phyloP scores from a whole-genome alignment of 2,329 filamentous ascomycete genomes.

The Fusarium sp. region DNA sequence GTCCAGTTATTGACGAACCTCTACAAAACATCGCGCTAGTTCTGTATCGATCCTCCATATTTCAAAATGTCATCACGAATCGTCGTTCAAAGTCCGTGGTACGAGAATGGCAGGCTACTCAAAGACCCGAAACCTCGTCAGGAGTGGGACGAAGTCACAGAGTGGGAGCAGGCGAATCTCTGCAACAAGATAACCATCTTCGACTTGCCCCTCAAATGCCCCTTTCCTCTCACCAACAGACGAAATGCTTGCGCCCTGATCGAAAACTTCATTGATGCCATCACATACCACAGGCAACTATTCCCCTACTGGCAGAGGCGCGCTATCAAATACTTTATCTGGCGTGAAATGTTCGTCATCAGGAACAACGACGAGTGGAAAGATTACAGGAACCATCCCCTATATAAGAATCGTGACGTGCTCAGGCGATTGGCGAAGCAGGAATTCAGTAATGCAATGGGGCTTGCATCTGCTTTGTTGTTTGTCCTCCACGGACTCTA shows the following conservation, averaged over 20 bases:
- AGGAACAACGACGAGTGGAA: not conserved
- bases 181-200: not conserved
- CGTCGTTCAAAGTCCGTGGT: not conserved
- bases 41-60: not conserved
- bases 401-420: not conserved
- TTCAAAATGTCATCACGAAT: not conserved
- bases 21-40: not conserved
- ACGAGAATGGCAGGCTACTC: not conserved
- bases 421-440: not conserved
- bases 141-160: not conserved
- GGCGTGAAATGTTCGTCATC: not conserved
- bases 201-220: not conserved
- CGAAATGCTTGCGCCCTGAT: not conserved
- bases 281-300: not conserved
- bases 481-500: not conserved
- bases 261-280: not conserved
- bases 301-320: not conserved
- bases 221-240: not conserved
- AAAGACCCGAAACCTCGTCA: not conserved
- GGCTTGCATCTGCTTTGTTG: not conserved
- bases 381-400: not conserved
- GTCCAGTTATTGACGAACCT: not conserved
- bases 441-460: not conserved
- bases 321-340: not conserved
- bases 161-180: not conserved